Conservation (phyloP, 768 basidiomycete species). For the Tricholoma furcatifolium region DNA sequence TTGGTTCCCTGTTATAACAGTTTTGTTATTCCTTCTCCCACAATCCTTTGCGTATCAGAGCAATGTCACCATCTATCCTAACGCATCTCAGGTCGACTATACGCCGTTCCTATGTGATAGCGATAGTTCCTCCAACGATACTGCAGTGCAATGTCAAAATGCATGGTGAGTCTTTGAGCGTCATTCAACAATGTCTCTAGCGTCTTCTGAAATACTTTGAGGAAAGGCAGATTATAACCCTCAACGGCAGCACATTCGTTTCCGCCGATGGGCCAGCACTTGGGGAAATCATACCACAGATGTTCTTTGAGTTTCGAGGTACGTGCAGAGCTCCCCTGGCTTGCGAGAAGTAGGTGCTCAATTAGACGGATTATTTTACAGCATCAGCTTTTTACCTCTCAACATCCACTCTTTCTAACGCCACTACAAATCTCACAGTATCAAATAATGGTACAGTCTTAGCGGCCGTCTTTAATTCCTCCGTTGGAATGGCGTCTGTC, state of each 20-base stretch:
- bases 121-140: slow-evolving; percentile 22
- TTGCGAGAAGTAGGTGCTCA: not conserved
- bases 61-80: slow-evolving; percentile 39
- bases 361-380: slow-evolving; percentile 15
- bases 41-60: slow-evolving; percentile 12
- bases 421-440: slow-evolving; percentile 51
- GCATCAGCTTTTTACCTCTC: slow-evolving; percentile 44
- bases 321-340: slow-evolving; percentile 7
- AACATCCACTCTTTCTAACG: slow-evolving; percentile 45
- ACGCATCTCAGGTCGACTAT: slow-evolving; percentile 40
- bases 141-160: slow-evolving; percentile 34
- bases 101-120: slow-evolving; percentile 49
- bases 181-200: not conserved
- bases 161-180: slow-evolving; percentile 37
- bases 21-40: slow-evolving; percentile 7
- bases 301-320: slow-evolving; percentile 60
- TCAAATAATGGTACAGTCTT: slow-evolving; percentile 35
- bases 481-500: slow-evolving; percentile 35
- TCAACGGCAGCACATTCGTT: slow-evolving; percentile 23
- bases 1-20: slow-evolving; percentile 8
- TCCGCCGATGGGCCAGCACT: slow-evolving; percentile 45
- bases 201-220: slow-evolving; percentile 1
- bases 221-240: slow-evolving; percentile 15
- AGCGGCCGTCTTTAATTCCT: slow-evolving; percentile 38
- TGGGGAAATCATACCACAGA: slow-evolving; percentile 48